These are phyloP conservation scores for Amanita jacksonii DNA, from an alignment of 768 basidiomycete genomes.

Conservation along the genomic window DNA sequence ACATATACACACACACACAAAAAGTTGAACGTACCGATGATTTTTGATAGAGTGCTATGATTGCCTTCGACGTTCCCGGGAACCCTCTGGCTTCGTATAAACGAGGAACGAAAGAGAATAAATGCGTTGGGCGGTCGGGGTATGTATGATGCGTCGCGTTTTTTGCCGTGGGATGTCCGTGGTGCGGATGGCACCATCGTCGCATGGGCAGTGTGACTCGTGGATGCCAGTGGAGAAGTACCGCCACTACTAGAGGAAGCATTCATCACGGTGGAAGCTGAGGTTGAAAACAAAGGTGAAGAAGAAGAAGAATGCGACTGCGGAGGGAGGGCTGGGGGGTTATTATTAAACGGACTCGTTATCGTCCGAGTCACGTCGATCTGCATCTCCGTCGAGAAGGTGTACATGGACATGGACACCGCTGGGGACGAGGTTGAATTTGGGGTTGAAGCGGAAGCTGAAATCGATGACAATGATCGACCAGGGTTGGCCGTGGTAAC, in stretches of 20 bases:
- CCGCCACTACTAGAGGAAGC: too few species aligned
- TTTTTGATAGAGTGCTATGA: conserved; percentile 72
- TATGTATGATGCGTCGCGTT: conserved; percentile 65
- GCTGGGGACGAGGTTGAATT: conserved; percentile 17
- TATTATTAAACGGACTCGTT: conserved; percentile 6
- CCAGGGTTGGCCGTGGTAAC: too few species aligned
- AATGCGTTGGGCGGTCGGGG: conserved; percentile 81
- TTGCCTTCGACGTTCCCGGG: conserved; percentile 74
- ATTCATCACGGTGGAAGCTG: conserved; percentile 2
- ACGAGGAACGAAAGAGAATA: conserved; percentile 75
- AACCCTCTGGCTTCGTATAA: conserved; percentile 65
- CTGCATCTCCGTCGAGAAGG: background rate
- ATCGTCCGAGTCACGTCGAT: too few species aligned
- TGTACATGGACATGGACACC: conserved; percentile 13
- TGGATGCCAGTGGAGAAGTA: too few species aligned
- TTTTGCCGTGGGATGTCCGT: conserved; percentile 46
- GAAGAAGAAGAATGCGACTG: conserved; percentile 4
- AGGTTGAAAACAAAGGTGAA: background rate
- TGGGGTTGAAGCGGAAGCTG: too few species aligned
- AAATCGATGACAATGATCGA: too few species aligned
- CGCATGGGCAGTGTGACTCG: conserved; percentile 14
- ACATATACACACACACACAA: too few species aligned
- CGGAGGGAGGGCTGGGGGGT: conserved; percentile 13
- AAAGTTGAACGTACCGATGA: conserved; percentile 60
- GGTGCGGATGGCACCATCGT: conserved; percentile 18